Base-by-base conservation (phyloP, 495 filamentous ascomycete species). In the Lasiosphaeria hispida region DNA sequence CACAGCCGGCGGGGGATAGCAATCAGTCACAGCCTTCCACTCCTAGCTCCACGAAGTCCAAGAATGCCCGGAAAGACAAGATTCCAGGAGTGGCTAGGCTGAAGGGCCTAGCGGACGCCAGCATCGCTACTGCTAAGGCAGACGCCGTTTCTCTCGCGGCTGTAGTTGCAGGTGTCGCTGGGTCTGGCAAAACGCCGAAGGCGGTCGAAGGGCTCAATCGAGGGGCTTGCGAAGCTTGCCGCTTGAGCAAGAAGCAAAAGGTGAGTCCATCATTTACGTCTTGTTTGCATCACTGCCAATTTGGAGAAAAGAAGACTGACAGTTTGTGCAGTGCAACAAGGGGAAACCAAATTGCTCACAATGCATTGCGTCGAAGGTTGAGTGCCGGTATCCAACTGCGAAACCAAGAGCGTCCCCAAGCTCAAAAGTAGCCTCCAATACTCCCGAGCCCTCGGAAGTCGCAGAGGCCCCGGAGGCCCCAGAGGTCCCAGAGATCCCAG, bases 171-270 rank as follows among this genome's bases (percentile, higher is more conserved):
- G 55, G 58, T 38, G 61, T 56, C 35, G 63, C 58, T 17, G 55
- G 55, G 13, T 39, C 62, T 1, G 55, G 41, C 54, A 54, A 36
- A 54, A 64, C 49, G 48, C 48, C 64, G 51, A 61, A 68, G 63
- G 52, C 53, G 45, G 33, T 18, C 41, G 68, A 65, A 30, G 23
- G 23, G 33, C 55, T 19, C 18, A 73, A 71, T 4, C 61, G 69
- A 47, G 72, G 73, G 9, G 63, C 66, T 19, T 79, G 77, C 47
- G 62, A 73, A 48, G 62, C 64, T 41, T 79, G 77, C 37, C 72
- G 66, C 34, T 38, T 50, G 23, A 30, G 23, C 36, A 49, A 41
- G 15, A 67, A 62, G 40, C 56, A 53, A 36, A 61, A 64, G 59
- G 62, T 61, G 13, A 65, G 55, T 43, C 51, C 59, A 51, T 30